A percentile compares a stretch with the other conserved stretches of the same genome.
Evolutionary conservation across 306 rosid genomes (phyloP).

Genomic region (Pachyrhizus erosus): DNA sequence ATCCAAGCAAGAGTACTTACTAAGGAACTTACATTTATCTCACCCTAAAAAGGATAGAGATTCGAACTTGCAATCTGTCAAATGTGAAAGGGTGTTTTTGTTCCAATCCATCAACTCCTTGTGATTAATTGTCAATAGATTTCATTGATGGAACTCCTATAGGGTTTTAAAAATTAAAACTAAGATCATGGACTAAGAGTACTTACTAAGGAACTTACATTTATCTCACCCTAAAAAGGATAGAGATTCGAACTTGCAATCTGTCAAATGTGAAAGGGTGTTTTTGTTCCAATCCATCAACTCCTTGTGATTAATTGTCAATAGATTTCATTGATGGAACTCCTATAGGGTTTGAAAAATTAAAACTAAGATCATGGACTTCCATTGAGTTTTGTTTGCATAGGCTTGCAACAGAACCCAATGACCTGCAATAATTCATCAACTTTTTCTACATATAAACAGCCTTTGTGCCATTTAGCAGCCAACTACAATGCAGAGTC

Average conservation of each 20-base stretch:
- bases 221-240: no score
- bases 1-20: no score
- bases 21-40: no score
- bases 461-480: background rate
- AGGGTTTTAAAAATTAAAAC: background rate
- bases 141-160: background rate
- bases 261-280: no score
- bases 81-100: no score
- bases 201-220: no score
- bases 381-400: background rate
- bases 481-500: background rate
- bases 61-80: no score
- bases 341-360: background rate
- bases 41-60: no score
- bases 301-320: background rate
- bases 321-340: background rate
- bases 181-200: no score
- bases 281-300: no score
- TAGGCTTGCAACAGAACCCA: background rate
- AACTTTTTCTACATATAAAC: background rate
- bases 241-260: no score
- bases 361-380: background rate
- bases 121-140: background rate
- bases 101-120: no score
- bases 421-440: background rate